Percentiles rank a stretch among this genome's conserved stretches.
These are phyloP conservation scores for Euphorbia tirucalli DNA, from an alignment of 345 rosid species.

Conservation along the genomic window DNA sequence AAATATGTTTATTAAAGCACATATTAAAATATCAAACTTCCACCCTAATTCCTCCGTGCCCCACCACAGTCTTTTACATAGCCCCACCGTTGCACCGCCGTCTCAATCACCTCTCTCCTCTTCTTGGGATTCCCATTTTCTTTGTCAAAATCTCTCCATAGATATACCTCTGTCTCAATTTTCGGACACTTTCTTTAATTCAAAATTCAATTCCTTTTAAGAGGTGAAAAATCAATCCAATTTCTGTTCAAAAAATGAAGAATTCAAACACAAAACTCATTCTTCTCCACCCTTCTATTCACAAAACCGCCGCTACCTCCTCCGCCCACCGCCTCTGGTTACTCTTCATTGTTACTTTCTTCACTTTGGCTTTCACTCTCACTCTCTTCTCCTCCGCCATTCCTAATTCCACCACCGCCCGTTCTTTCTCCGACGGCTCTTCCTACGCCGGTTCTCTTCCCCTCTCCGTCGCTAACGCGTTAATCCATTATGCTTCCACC, in stretches of 20 bases:
- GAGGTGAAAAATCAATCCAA: not conserved
- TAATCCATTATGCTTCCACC: conserved; percentile 67
- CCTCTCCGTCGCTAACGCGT: conserved; percentile 50
- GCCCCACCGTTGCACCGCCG: conserved; percentile 2
- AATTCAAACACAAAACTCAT: conserved; percentile 62
- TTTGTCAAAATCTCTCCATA: conserved; percentile 24
- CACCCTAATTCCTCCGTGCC: too few relatives aligned
- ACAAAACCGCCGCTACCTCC: conserved; percentile 37
- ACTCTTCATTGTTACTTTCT: conserved; percentile 56
- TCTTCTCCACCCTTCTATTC: conserved; percentile 65
- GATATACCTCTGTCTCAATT: conserved; percentile 22
- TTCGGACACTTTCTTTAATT: too few relatives aligned
- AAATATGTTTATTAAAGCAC: too few relatives aligned
- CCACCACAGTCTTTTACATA: not conserved
- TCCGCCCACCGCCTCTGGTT: conserved; percentile 48
- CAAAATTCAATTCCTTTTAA: not conserved
- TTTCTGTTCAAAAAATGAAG: conserved; percentile 39
- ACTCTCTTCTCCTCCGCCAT: conserved; percentile 50
- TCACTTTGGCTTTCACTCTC: conserved; percentile 66
- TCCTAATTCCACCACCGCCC: conserved; percentile 23
- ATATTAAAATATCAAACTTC: too few relatives aligned
- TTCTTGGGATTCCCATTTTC: conserved; percentile 6
- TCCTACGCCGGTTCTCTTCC: conserved; percentile 37
- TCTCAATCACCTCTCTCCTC: not conserved
- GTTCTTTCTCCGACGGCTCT: conserved; percentile 12